Percentiles rank a stretch among this genome's conserved stretches.
Evolutionary conservation across 2,329 filamentous ascomycete genomes (phyloP).

Genomic region (Scopulariopsis brevicaulis): DNA sequence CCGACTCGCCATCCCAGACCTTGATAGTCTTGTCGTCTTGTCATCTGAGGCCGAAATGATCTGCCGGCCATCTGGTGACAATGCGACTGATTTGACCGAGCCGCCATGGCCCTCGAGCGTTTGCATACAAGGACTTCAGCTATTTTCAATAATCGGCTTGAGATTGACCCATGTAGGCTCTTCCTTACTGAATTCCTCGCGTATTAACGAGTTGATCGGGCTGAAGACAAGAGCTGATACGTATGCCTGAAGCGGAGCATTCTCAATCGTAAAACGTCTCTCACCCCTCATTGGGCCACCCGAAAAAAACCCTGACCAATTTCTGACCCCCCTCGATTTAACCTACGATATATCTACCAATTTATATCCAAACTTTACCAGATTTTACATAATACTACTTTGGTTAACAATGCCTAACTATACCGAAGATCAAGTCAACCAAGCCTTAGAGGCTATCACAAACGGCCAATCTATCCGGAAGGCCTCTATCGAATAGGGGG

Average conservation of each 20-base stretch:
- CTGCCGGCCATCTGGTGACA: neutral
- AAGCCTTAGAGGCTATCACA: too few relatives aligned
- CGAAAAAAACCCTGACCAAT: too few relatives aligned
- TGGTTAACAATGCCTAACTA: too few relatives aligned
- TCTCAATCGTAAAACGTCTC: slow-evolving; percentile 11
- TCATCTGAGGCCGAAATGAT: slow-evolving; percentile 2
- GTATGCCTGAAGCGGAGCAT: slow-evolving; percentile 18
- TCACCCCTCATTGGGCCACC: too few relatives aligned
- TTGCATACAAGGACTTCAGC: neutral
- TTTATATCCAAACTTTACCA: too few relatives aligned
- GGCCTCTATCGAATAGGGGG: too few relatives aligned
- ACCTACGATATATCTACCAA: too few relatives aligned
- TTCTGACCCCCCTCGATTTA: too few relatives aligned
- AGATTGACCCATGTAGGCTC: neutral
- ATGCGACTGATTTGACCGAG: slow-evolving; percentile 2
- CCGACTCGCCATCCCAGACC: slow-evolving; percentile 5
- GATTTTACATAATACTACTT: too few relatives aligned
- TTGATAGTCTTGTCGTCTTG: slow-evolving; percentile 7
- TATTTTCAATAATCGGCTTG: neutral
- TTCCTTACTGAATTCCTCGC: neutral
- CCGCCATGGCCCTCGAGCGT: neutral
- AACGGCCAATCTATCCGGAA: too few relatives aligned
- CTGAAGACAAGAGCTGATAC: slow-evolving; percentile 17
- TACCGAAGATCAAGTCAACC: too few relatives aligned
- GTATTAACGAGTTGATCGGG: neutral